Conservation (phyloP, 1,139 yeast species). For the Waltiozyma sp. region DNA sequence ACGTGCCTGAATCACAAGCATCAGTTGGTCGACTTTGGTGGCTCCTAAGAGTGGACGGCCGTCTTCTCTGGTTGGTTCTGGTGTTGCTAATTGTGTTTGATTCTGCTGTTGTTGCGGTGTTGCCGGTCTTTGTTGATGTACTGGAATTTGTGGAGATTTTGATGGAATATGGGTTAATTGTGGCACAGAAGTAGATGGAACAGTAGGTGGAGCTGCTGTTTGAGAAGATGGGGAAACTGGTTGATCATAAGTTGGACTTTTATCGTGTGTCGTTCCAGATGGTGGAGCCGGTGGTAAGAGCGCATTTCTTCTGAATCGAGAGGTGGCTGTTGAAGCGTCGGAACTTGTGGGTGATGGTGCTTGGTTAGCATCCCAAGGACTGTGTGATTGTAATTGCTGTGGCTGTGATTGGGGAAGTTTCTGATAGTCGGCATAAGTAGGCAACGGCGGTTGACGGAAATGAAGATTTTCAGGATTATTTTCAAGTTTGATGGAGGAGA, state of each 20-base stretch:
- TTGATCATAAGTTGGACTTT: not conserved
- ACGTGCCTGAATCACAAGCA: conserved; percentile 83
- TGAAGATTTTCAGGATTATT: conserved; percentile 2
- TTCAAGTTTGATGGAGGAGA: too few species aligned
- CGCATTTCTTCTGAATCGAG: conserved; percentile 2
- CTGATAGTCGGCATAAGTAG: not conserved
- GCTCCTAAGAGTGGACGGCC: conserved; percentile 70
- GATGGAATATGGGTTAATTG: too few species aligned
- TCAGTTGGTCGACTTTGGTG: conserved; percentile 78
- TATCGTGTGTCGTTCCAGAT: conserved; percentile 8
- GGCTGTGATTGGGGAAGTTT: not conserved
- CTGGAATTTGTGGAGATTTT: conserved; percentile 7
- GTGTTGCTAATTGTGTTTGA: conserved; percentile 5
- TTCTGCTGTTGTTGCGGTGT: conserved; percentile 2
- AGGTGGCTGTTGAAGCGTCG: not conserved
- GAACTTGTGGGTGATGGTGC: not conserved
- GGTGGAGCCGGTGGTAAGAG: conserved; percentile 4
- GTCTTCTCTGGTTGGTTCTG: conserved; percentile 31
- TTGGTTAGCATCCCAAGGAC: not conserved
- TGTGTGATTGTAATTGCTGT: conserved; percentile 2
- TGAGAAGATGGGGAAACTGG: not conserved
- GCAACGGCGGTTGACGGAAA: not conserved
- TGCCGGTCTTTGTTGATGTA: conserved; percentile 13
- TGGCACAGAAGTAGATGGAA: conserved; percentile 1
- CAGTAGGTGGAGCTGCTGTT: conserved; percentile 1